Evolutionary conservation across 2,329 filamentous ascomycete species (phyloP), one percentile per base, ranked within the genome.

Genomic region (Camillea tinctor): DNA sequence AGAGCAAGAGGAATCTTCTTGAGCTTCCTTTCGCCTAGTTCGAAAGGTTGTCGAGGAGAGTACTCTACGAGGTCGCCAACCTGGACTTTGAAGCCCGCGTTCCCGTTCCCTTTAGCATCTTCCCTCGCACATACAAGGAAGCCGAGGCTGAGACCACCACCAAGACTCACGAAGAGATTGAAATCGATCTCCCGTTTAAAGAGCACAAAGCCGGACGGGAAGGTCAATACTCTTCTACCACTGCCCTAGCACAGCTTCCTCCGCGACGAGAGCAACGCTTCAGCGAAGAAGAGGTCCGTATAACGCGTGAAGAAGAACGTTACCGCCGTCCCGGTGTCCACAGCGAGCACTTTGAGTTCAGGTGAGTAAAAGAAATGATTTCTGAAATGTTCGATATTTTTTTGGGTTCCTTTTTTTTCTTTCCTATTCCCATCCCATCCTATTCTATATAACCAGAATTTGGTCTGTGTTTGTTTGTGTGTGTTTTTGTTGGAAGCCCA

Each of bases 71-170:
- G 88, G 88, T 90, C 90, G 92, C 84, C 92, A 97, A 92, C 85
- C 93, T 97, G 93, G 93, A 97, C 92, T 97, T 96, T 95, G 93
- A 97, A 91, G 93, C 93, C 83, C 91, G 93, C 82, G 91, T 97
- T 82, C 92, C 94, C 86, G 95, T 98, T 83, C 94, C 94, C 84
- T 96, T 97, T 89, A 97, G 93, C 91, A 91, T 97, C 90, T 97
- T 98, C 88, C 94, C 94, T 85, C 97, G 93, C 81, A 92, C 93
- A 82, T 98, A 97, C 87, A 88, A 90, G 79, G 84, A 83, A 77
- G 85, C 87, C 82, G 83, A 71, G 68, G 71, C 66, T 74, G 77
- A 73, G 62, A 74, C 72, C 58, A 73, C 71, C 79, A 88, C 87
- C 80, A 81, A 86, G 72, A 88, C 88, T 76, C 88, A 93, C 88